Base-by-base conservation (phyloP, 768 basidiomycete genomes). In the Leccinum broughii region DNA sequence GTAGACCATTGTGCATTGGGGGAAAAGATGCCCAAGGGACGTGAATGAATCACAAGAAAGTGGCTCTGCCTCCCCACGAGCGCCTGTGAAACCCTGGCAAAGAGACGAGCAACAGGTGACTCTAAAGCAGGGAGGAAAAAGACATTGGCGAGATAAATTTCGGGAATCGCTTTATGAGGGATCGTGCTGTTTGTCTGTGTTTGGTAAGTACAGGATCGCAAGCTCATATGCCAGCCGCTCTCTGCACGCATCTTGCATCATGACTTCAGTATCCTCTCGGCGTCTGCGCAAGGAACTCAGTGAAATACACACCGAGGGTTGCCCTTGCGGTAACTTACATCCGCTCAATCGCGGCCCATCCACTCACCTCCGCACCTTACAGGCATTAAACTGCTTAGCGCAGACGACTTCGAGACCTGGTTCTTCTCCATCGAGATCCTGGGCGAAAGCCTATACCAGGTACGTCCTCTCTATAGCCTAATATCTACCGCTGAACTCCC, bases 341-440 rank as follows among this genome's bases (percentile, higher is more conserved):
- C 11, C 20, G 15, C 39, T 30, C 37, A 14, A 9, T 15, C 26
- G 3, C 44, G 13, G 20, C 44, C n/a, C 49, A 46, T 55, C 39
- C 15, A 44, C 48, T 65, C 24, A 61, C 62, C 62, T n/a, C 17
- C 32, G 15, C 14, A 56, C 35, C 41, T 34, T 20, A 0, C 68
- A 90, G 92, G 93, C 39, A 92, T 94, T 66, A 83, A 77, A 58
- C 80, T 94, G 26, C 67, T 90, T 46, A 80, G 82, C 56, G 90
- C 92, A 4, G 89, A 93, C 56, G 86, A 93, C 76, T 87, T 93
- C 66, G 75, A 81, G 63, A 86, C 81, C 30, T 95, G 93, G 93
- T 73, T 80, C 67, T 85, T 95, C 69, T 82, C 86, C 3, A 85
- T 95, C 68, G 85, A 92, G 72, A 88, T 94, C 55, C 82, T 93